phyloP scores from a whole-genome alignment of 768 basidiomycete species.

The Panaeolus papilionaceus region DNA sequence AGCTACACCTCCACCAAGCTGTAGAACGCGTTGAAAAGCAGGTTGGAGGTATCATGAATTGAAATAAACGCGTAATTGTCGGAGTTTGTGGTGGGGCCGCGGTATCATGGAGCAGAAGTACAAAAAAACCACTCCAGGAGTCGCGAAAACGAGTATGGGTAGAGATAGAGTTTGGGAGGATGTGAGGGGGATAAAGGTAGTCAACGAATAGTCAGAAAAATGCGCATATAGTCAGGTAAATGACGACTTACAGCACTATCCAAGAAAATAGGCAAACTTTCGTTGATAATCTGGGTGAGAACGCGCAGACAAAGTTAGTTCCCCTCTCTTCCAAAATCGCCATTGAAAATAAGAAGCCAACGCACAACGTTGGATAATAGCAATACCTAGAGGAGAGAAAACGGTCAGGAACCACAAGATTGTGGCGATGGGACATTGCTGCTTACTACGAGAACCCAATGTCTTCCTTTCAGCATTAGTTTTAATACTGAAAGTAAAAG shows the following conservation, averaged over 20 bases:
- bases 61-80: not conserved
- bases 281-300: slow-evolving; percentile 71
- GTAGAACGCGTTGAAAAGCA: not conserved
- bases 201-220: not conserved
- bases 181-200: not conserved
- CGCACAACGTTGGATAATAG: slow-evolving; percentile 87
- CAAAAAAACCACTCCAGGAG: not conserved
- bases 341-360: not conserved
- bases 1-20: slow-evolving; percentile 72
- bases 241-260: slow-evolving; percentile 65
- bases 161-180: too few species aligned
- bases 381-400: slow-evolving; percentile 59
- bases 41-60: not conserved
- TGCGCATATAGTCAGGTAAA: not conserved
- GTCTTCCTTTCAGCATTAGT: slow-evolving; percentile 69
- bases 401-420: not conserved
- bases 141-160: too few species aligned
- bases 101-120: not conserved
- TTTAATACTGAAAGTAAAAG: slow-evolving; percentile 46
- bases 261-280: slow-evolving; percentile 83
- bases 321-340: too few species aligned
- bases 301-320: not conserved
- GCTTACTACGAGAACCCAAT: slow-evolving; percentile 93
- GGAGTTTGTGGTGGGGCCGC: not conserved
- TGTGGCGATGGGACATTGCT: not conserved